These are phyloP conservation scores for Nissolia schottii DNA, from an alignment of 306 rosid genomes.

Conservation along the genomic window DNA sequence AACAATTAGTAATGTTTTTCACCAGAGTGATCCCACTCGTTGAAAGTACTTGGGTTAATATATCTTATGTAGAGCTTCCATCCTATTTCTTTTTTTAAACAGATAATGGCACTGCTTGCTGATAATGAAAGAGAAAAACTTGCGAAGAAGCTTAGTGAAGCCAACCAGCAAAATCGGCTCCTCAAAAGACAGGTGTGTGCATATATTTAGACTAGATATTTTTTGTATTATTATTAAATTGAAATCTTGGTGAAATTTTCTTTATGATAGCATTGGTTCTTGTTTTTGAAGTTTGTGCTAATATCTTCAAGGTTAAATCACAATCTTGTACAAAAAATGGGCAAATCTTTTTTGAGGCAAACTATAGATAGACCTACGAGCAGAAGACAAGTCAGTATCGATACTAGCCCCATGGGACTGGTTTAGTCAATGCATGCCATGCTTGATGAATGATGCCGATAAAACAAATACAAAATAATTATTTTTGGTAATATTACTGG, in stretches of 20 bases:
- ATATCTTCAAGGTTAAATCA: background rate
- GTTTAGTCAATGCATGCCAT: background rate
- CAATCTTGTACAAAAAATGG: background rate
- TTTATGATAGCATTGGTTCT: background rate
- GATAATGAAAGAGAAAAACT: conserved; percentile 70
- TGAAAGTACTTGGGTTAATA: conserved; percentile 1
- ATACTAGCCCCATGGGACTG: background rate
- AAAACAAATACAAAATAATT: background rate
- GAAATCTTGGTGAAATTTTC: conserved; percentile 11
- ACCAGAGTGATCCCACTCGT: background rate
- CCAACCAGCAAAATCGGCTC: conserved; percentile 86
- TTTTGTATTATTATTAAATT: conserved; percentile 3
- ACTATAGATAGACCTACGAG: background rate
- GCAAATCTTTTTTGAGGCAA: background rate
- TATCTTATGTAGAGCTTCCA: conserved; percentile 12
- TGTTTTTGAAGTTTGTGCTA: conserved; percentile 1
- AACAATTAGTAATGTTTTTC: background rate
- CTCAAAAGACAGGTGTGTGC: conserved; percentile 85
- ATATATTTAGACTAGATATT: background rate
- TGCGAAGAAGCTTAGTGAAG: conserved; percentile 78
- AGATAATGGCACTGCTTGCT: conserved; percentile 64
- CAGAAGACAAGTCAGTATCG: background rate
- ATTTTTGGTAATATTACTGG: background rate
- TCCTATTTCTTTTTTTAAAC: conserved; percentile 13
- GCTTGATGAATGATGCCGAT: background rate